A percentile compares a stretch with the other conserved stretches of the same genome.
phyloP scores from a whole-genome alignment of 345 rosid genomes.

The Zanthoxylum bungeanum region DNA sequence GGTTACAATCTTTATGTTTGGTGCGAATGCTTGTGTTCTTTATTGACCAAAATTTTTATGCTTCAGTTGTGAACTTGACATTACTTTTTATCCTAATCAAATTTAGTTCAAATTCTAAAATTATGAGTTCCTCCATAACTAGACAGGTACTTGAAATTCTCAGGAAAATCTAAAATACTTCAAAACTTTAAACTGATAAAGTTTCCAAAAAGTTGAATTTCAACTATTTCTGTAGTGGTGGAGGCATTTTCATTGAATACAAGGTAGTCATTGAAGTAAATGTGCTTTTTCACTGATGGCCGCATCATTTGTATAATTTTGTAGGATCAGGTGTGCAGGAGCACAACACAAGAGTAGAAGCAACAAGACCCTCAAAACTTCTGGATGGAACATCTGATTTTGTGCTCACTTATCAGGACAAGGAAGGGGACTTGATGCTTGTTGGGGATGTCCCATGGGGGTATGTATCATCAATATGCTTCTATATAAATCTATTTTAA shows the following conservation, averaged over 20 bases:
- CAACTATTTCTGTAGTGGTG: background rate
- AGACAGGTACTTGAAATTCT: background rate
- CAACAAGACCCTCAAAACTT: conserved; percentile 40
- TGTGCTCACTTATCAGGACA: conserved; percentile 86
- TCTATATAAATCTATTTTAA: background rate
- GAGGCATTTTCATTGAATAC: background rate
- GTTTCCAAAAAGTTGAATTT: background rate
- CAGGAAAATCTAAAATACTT: background rate
- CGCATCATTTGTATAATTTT: conserved; percentile 17
- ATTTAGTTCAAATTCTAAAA: background rate
- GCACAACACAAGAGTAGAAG: conserved; percentile 21
- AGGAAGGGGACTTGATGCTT: conserved; percentile 99
- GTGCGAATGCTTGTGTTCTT: background rate
- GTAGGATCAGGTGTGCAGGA: conserved; percentile 39
- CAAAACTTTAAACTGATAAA: background rate
- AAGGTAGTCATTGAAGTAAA: background rate
- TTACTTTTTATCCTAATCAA: background rate
- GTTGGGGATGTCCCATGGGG: conserved; percentile 98
- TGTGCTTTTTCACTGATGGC: conserved; percentile 1
- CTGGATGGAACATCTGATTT: conserved; percentile 75
- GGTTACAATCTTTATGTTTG: background rate
- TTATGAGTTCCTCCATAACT: background rate
- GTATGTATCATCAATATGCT: conserved; percentile 37
- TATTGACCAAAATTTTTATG: background rate
- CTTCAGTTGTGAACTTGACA: background rate